Percentiles rank a stretch among this genome's conserved stretches.
Evolutionary conservation across 1,284 basidiomycete species (phyloP).

Genomic region (Vanrija humicola): DNA sequence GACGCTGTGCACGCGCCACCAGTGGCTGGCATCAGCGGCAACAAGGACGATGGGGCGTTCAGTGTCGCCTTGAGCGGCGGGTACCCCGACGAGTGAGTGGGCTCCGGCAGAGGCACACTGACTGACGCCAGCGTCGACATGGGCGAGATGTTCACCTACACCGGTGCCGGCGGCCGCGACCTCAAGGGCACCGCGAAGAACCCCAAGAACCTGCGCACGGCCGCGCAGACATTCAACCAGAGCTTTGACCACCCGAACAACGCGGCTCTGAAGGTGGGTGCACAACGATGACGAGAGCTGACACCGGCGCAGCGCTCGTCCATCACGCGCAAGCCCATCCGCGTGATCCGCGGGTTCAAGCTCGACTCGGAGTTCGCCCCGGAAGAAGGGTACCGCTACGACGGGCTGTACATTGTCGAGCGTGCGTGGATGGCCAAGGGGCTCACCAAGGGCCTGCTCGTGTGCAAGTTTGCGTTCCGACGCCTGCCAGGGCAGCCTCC

Average conservation of each 20-base stretch:
- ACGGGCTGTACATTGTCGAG: slow-evolving; percentile 49
- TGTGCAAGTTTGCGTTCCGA: slow-evolving; percentile 40
- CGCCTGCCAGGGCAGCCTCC: slow-evolving; percentile 29
- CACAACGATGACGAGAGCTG: neutral
- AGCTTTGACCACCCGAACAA: slow-evolving; percentile 44
- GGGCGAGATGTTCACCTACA: slow-evolving; percentile 41
- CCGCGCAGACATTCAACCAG: slow-evolving; percentile 49
- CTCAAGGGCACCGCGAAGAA: slow-evolving; percentile 44
- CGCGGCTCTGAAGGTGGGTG: slow-evolving; percentile 36
- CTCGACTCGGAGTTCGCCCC: slow-evolving; percentile 36
- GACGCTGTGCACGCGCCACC: slow-evolving; percentile 40
- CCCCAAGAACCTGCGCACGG: slow-evolving; percentile 50
- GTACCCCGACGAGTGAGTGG: slow-evolving; percentile 39
- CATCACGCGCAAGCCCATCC: slow-evolving; percentile 45
- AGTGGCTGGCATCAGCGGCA: slow-evolving; percentile 40
- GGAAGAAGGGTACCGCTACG: slow-evolving; percentile 47
- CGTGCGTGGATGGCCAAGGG: slow-evolving; percentile 41
- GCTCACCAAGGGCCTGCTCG: slow-evolving; percentile 32
- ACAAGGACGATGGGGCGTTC: slow-evolving; percentile 39
- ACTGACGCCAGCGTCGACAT: slow-evolving; percentile 31
- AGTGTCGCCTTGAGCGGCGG: slow-evolving; percentile 50
- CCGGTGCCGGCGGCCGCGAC: slow-evolving; percentile 37
- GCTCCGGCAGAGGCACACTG: neutral
- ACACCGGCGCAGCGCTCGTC: slow-evolving; percentile 19
- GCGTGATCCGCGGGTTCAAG: slow-evolving; percentile 52